Evolutionary conservation across 164 flowering plant species (phyloP), one percentile per base, ranked within the genome.

Genomic region (Euptelea pleiosperma): DNA sequence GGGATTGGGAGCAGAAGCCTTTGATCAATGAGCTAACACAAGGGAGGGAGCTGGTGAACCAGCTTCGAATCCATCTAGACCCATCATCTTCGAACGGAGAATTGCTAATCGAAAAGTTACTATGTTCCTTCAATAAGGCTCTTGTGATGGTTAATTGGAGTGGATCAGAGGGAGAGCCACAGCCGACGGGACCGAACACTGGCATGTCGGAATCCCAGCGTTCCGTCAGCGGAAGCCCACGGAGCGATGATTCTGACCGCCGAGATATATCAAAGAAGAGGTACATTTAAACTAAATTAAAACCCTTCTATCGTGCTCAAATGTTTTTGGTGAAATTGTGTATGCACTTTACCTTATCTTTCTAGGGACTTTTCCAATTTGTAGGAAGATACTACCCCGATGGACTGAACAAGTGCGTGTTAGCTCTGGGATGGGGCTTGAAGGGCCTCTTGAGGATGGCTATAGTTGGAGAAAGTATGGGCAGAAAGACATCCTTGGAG

Each of bases 381-480:
- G 63, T 82, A 90, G 97, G 58, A 90, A 88, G 78, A 45, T 53
- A 19, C 2, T 63, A 69, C 82, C 86, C 1, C 71, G 60, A 62
- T 81, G 96, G 93, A 84, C 82, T 3, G 75, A 84, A 25, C 81
- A 82, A 53, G 83, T 86, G 29, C 73, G 68, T 46, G 73, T 78
- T 28, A 58, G 60, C 72, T 35, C 82, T 5, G 88, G 76, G 24
- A 73, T 52, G 4, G 83, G 91, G 8, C 59, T 81, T 1, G 97
- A 94, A 67, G 89, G 86, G 28, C 82, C 91, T 7, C 65, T 63
- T 25, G 96, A 85, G 11, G 99, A 94, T 65, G 91, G 96, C 8
- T 78, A 77, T 37, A 85, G 84, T 60, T 93, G 98, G 98, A 86
- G 98, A 70, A 93, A 93, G 51, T 93, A 93, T 69, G 98, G 98